Evolutionary conservation across 73 alveolate species (phyloP).

Genomic region (Blepharisma stoltei): DNA sequence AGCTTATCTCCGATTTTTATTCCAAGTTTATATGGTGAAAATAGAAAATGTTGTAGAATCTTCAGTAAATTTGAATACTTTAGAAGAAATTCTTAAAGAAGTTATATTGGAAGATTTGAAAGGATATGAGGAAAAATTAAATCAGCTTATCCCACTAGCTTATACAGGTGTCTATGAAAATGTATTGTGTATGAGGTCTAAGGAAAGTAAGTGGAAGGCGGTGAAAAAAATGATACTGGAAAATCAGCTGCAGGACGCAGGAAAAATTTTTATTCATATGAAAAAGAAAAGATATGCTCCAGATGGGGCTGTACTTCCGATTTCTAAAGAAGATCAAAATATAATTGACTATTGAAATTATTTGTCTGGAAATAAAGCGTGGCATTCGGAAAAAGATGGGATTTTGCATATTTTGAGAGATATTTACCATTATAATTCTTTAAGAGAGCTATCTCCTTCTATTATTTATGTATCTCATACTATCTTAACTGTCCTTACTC

Average conservation of each 20-base stretch:
- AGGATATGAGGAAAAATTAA: neutral
- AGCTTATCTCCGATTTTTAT: neutral
- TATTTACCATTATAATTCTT: neutral
- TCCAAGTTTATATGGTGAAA: neutral
- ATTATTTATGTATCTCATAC: too few species aligned
- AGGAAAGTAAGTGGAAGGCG: neutral
- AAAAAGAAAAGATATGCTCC: too few species aligned
- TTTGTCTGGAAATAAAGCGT: neutral
- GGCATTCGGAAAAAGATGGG: neutral
- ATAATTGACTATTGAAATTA: slow-evolving; percentile 9
- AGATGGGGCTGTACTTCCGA: too few species aligned
- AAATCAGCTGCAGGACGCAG: neutral
- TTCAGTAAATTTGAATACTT: neutral
- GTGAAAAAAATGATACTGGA: neutral
- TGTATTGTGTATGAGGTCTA: neutral
- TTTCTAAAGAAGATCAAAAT: neutral
- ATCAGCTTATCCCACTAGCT: neutral
- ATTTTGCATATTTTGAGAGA: neutral
- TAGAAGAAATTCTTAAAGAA: neutral
- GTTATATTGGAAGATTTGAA: neutral
- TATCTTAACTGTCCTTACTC: too few species aligned
- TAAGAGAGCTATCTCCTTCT: neutral
- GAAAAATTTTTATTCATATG: too few species aligned
- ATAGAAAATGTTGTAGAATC: slow-evolving; percentile 10
- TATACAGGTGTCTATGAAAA: neutral